These are phyloP conservation scores for Schwanniomyces occidentalis DNA, from an alignment of 805 yeast species.

Conservation along the genomic window DNA sequence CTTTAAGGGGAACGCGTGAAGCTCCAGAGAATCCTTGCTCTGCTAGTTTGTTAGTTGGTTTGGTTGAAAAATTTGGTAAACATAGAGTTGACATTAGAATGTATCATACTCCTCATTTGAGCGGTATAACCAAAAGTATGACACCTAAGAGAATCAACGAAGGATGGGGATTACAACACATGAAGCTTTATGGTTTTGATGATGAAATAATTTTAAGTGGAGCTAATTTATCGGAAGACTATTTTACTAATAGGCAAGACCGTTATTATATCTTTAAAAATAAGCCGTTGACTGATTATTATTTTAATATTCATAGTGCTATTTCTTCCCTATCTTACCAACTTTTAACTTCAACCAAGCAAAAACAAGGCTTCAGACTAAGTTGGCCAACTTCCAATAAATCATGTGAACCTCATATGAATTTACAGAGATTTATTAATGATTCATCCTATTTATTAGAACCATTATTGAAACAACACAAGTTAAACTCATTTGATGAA, in stretches of 20 bases:
- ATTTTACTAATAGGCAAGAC: conserved; percentile 93
- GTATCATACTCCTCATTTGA: conserved; percentile 86
- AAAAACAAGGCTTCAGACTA: conserved; percentile 52
- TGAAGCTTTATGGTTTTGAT: conserved; percentile 96
- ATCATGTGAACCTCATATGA: conserved; percentile 65
- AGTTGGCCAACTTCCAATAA: conserved; percentile 74
- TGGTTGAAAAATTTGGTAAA: conserved; percentile 64
- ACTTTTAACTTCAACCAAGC: conserved; percentile 45
- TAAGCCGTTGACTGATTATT: conserved; percentile 63
- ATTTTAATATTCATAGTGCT: conserved; percentile 66
- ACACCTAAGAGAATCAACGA: conserved; percentile 88
- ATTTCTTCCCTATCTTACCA: conserved; percentile 72
- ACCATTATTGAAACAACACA: conserved; percentile 55
- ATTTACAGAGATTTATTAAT: conserved; percentile 50
- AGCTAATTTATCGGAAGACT: conserved; percentile 88
- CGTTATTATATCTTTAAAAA: conserved; percentile 77
- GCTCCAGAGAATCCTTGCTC: conserved; percentile 70
- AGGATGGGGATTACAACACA: conserved; percentile 91
- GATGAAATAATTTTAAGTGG: conserved; percentile 86
- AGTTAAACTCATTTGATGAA: conserved; percentile 30
- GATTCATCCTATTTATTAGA: conserved; percentile 58
- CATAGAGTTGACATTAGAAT: conserved; percentile 75
- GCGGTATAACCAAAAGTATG: conserved; percentile 61
- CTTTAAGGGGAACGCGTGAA: conserved; percentile 90
- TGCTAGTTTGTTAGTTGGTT: conserved; percentile 68